Evolutionary conservation across 768 basidiomycete genomes (phyloP), one percentile per base, ranked within the genome.

Genomic region (Serendipita sp.): DNA sequence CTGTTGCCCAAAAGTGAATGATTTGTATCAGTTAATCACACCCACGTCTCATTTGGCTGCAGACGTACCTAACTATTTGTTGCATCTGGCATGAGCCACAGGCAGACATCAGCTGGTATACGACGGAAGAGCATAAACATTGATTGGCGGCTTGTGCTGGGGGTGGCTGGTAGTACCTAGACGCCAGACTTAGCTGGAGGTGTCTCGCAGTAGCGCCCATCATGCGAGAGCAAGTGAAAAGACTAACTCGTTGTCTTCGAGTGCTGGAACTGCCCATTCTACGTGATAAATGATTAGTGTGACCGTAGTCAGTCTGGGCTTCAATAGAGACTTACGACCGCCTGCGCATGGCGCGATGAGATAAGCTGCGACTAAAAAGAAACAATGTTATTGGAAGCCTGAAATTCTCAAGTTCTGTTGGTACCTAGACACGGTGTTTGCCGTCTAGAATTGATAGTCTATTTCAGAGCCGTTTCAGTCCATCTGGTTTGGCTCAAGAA

Each of bases 41-140:
- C 4, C 6, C 13, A 40, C 13, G 37, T 40, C 6, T 40, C 6
- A 40, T 40, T 40, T 3, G 31, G 53, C 15, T 69, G n/a, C 34
- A 40, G 43, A 66, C 72, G 63, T 67, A 78, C 79, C 66, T 68
- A 27, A 77, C 65, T 66, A 73, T 75, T 1, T 72, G 73, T 34
- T 73, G 71, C 34, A 76, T 76, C 69, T 85, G 83, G 69, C 83
- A 85, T 40, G 76, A 69, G 27, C 76, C 81, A 71, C 83, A 85
- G 11, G 83, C 83, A 64, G 78, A 80, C 66, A 84, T 74, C 29
- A 80, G 66, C 11, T 77, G 79, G 66, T 84, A 85, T 3, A 77
- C 76, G 33, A 83, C 78, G 4, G 81, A 77, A 68, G 75, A 84
- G 68, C 83, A 84, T 67, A 78, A 75, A 65, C 83, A 84, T 23